phyloP scores from a whole-genome alignment of 805 yeast species.

The Hanseniaspora lachancei region DNA sequence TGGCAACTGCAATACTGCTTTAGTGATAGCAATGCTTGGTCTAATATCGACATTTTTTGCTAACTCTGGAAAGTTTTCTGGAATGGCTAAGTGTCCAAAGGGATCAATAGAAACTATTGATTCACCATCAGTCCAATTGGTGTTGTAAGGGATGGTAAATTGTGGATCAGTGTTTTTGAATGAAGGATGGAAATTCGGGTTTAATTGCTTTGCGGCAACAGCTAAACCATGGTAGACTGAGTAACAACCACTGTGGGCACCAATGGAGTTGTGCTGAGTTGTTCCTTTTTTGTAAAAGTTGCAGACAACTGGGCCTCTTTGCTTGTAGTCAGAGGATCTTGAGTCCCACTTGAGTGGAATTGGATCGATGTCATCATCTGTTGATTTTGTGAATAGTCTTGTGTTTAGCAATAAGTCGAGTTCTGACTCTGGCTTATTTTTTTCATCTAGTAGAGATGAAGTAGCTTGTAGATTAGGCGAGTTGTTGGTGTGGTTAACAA shows the following conservation, averaged over 20 bases:
- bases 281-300: conserved; percentile 39
- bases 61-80: conserved; percentile 20
- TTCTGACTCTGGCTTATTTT: background rate
- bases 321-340: conserved; percentile 27
- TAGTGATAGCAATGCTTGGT: conserved; percentile 56
- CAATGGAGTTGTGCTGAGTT: conserved; percentile 46
- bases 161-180: conserved; percentile 55
- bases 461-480: conserved; percentile 20
- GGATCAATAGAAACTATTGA: conserved; percentile 58
- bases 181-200: conserved; percentile 41
- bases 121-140: conserved; percentile 42
- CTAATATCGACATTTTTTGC: conserved; percentile 40
- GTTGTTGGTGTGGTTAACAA: background rate
- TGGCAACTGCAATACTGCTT: conserved; percentile 48
- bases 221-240: conserved; percentile 54
- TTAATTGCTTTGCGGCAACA: conserved; percentile 45
- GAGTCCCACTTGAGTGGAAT: conserved; percentile 43
- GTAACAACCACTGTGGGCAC: conserved; percentile 54
- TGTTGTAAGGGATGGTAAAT: conserved; percentile 39
- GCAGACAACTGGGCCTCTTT: conserved; percentile 47
- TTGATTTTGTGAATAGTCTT: conserved; percentile 35
- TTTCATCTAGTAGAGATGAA: conserved; percentile 16
- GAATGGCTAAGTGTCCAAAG: conserved; percentile 45
- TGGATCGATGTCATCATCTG: conserved; percentile 38
- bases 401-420: background rate